phyloP scores from a whole-genome alignment of 1,284 basidiomycete species.

The Xerocomus nothofagi region DNA sequence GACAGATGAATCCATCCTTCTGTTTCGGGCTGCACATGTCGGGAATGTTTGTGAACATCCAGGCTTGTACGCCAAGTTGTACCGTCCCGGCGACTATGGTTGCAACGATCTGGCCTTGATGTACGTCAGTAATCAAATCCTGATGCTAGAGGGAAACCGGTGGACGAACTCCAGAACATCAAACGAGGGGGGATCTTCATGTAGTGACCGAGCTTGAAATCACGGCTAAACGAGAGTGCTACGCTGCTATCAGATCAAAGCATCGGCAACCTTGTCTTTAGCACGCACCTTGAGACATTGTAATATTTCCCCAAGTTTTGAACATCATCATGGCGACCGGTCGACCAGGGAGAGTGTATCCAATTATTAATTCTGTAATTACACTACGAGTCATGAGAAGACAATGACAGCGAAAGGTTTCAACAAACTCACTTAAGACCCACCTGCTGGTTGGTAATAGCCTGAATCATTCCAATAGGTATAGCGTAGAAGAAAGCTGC shows the following conservation, averaged over 20 bases:
- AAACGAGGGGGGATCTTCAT: slow-evolving; percentile 54
- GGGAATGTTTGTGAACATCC: no score
- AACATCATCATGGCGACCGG: slow-evolving; percentile 51
- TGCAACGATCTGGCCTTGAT: no score
- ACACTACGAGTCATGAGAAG: slow-evolving; percentile 25
- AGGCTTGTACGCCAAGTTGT: no score
- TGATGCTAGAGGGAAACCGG: no score
- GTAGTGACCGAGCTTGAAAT: slow-evolving; percentile 52
- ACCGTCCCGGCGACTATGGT: no score
- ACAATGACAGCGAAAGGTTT: background rate
- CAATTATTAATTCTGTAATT: slow-evolving; percentile 49
- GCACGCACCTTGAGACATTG: slow-evolving; percentile 36
- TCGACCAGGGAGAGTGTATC: slow-evolving; percentile 43
- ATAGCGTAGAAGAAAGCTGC: slow-evolving; percentile 50
- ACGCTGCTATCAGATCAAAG: slow-evolving; percentile 1
- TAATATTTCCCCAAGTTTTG: slow-evolving; percentile 43
- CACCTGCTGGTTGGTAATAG: slow-evolving; percentile 52
- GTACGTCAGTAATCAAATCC: no score
- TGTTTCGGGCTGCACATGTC: no score
- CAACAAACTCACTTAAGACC: slow-evolving; percentile 39
- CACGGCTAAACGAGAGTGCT: slow-evolving; percentile 41
- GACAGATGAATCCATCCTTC: no score
- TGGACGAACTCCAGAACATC: slow-evolving; percentile 43
- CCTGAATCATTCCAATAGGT: slow-evolving; percentile 54
- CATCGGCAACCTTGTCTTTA: background rate